Conservation (phyloP, 768 basidiomycete species). For the Brasilioporus rufonigricans region DNA sequence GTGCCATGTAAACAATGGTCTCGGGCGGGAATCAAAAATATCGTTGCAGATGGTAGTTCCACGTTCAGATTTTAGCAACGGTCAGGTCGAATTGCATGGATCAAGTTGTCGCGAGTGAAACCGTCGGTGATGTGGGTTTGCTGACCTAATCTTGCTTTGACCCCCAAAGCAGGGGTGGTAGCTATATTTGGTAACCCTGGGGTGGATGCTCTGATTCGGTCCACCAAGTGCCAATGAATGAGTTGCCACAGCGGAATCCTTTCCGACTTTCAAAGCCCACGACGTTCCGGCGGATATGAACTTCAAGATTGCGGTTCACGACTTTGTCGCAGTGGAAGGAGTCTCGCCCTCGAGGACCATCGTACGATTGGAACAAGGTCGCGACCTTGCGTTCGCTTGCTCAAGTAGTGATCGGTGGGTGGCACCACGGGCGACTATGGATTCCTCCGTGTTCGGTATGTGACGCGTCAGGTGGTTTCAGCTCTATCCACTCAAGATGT, state of each 20-base stretch:
- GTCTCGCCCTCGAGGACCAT: not conserved
- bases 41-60: too few species aligned
- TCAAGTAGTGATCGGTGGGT: slow-evolving; percentile 18
- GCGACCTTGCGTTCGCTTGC: slow-evolving; percentile 18
- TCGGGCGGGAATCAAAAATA: not conserved
- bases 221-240: not conserved
- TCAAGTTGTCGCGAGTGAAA: too few species aligned
- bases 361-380: slow-evolving; percentile 17
- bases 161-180: slow-evolving; percentile 6
- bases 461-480: not conserved
- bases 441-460: slow-evolving; percentile 23
- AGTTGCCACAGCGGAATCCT: not conserved
- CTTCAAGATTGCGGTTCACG: slow-evolving; percentile 19
- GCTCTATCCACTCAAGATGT: slow-evolving; percentile 6
- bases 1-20: slow-evolving; percentile 17
- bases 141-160: not conserved
- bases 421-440: slow-evolving; percentile 11
- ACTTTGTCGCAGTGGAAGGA: slow-evolving; percentile 13
- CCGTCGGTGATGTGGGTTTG: too few species aligned
- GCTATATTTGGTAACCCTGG: not conserved
- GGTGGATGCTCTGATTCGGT: not conserved
- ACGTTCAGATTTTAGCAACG: too few species aligned
- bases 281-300: not conserved
- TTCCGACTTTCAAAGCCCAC: not conserved
- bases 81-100: too few species aligned